Base-by-base conservation (phyloP, 2,329 filamentous ascomycete species). In the Davidsoniella eucalypti region DNA sequence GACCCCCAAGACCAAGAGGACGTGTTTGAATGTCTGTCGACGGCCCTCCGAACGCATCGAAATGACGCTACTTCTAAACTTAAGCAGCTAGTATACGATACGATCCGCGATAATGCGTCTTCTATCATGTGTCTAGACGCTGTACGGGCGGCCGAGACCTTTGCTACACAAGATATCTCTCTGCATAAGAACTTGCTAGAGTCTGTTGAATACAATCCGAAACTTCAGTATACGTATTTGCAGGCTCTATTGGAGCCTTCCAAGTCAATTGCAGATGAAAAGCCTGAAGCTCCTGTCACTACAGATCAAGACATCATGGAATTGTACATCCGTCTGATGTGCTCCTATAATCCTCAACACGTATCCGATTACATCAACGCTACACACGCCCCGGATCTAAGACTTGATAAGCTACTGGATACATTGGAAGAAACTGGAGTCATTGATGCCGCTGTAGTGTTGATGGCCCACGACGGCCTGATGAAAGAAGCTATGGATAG, bases 241-340 rank as follows among this genome's bases (percentile, higher is more conserved):
- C 68, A 75, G 58, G 76, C 83, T 1, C 68, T 96, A 3, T 69
- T 96, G 5, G 87, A 94, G 60, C 78, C 70, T 0, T 23, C 44
- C n/a, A 16, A 17, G 3, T 14, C 18, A 41, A 26, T 43, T 16
- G 6, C 26, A 4, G 37, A 42, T 33, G 16, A 42, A 10, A 58
- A 48, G 25, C 41, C 66, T 29, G 60, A 65, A 10, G 63, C 66
- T 50, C 60, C 57, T 7, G 44, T 58, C 12, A 62, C 59, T n/a
- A 57, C 61, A 12, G 72, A 76, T 40, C 70, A 75, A 40, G 72
- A 74, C 33, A 79, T 95, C 56, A 69, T 83, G 5, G 92, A 96
- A 63, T 74, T 75, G 50, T 96, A 96, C 63, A 80, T 96, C 4
- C 83, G 84, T 57, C 75, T 98, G 21, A 88, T 96, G 80, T 98